Evolutionary conservation across 1,139 yeast species (phyloP), one percentile per base, ranked within the genome.

Genomic region (Debaryomyces psychrophilus): DNA sequence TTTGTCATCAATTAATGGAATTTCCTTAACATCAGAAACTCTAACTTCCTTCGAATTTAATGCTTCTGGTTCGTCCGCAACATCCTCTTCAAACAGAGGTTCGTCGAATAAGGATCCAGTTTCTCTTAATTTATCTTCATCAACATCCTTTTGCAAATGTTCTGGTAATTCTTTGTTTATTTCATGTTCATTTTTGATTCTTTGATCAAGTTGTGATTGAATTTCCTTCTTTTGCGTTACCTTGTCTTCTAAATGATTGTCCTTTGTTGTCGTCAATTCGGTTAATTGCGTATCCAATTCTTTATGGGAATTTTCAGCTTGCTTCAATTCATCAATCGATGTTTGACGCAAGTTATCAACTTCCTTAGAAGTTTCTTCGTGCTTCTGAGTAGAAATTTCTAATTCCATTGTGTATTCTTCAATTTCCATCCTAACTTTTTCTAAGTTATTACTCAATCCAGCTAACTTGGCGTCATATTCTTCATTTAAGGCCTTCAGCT

Each of bases 151-250:
- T 50, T 67, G 69, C 57, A 80, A 68, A 61, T 81, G 85, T 43
- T 76, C 81, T 11, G 85, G 85, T 52, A 79, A 72, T 51, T 73
- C 79, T 18, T 56, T 60, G 54, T 79, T 79, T 53, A 80, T 75
- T 47, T 61, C 67, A 52, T 71, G 73, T 53, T 73, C 79, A 36
- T 68, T 74, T 52, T 67, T 68, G 25, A 74, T 74, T 55, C 62
- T 61, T 33, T 65, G 66, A 31, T 71, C 70, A 31, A 74, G 53
- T 12, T 62, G 61, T 17, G 50, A 51, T 53, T 63, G 59, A 47
- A 75, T 74, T 27, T 65, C 69, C 33, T 62, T 56, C 60, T 72
- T 73, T 50, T 69, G 63, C 14, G 55, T 36, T 22, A 59, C 57
- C 59, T 74, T 74, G 33, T 62, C 59, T 11, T 52, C 55, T 34